Evolutionary conservation across 441 rosid genomes (phyloP).

Genomic region (Raphanus hybrid): DNA sequence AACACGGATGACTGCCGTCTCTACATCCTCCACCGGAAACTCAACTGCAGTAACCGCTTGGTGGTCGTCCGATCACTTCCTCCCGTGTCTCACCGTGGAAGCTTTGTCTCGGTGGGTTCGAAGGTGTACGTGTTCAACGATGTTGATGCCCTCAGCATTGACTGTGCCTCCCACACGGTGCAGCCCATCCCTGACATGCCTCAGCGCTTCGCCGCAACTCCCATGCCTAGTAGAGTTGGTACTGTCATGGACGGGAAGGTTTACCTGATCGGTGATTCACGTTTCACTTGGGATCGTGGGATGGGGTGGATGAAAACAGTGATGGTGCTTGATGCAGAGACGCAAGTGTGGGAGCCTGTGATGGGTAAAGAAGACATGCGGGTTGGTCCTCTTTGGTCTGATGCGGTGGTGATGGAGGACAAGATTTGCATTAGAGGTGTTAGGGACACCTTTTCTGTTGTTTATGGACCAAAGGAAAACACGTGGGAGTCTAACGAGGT

Average conservation of each 20-base stretch:
- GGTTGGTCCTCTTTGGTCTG: not conserved
- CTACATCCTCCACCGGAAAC: not conserved
- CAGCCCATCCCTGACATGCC: not conserved
- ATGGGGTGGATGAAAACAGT: not conserved
- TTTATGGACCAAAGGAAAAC: not conserved
- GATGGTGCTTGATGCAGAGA: not conserved
- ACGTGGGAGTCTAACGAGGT: not conserved
- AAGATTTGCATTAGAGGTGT: not conserved
- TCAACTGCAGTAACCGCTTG: not conserved
- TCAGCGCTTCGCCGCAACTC: not conserved
- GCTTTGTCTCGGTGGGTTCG: not conserved
- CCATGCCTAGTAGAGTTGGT: not conserved
- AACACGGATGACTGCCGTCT: not conserved
- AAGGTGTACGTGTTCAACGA: not conserved
- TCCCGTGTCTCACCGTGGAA: not conserved
- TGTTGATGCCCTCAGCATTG: not conserved
- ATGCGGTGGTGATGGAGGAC: not conserved
- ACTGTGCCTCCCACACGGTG: not conserved
- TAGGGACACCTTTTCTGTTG: not conserved
- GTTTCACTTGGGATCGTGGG: not conserved
- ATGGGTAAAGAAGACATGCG: not conserved
- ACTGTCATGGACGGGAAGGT: not conserved
- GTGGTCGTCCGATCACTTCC: not conserved
- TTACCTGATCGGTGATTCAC: not conserved
- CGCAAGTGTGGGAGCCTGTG: not conserved